Base-by-base conservation (phyloP, 2,329 filamentous ascomycete genomes). In the Fusarium beomiforme region DNA sequence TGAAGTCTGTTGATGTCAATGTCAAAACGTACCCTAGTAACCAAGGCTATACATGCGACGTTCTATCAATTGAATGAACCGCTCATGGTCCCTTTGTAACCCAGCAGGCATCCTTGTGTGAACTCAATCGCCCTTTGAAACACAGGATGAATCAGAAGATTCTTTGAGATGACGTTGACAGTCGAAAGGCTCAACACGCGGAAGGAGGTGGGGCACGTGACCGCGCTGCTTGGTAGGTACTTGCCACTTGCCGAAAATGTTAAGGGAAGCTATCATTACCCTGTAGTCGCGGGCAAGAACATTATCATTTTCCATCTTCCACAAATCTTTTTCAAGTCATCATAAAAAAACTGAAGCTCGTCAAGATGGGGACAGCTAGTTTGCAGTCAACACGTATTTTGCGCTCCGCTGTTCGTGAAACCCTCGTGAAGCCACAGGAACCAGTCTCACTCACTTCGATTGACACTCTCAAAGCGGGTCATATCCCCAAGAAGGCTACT, bases 151-250 rank as follows among this genome's bases (percentile, higher is more conserved):
- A 31, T 34, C 12, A 33, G n/a, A 29, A 34, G 23, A 3, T 23
- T 21, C 31, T 17, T 23, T 5, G 33, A 31, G 43, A 50, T 44
- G 39, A 37, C 33, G 58, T 55, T 44, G 26, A 31, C 24, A n/a
- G 44, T 54, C 26, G 41, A 24, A 14, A 56, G 21, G 23, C 16
- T 33, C 34, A 43, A 50, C 33, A 63, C 12, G 19, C 11, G 41
- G 62, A 64, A 26, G 33, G 33, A 16, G 23, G 21, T 17, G 2
- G 2, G 9, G 2, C 69, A 72, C 69, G 65, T 71, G 69, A 72
- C 59, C 41, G 17, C 26, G 34, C 33, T 26, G 17, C 41, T 24
- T n/a, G n/a, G n/a, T n/a, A n/a, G n/a, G n/a, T n/a, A 33, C 55
- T 53, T 59, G 64, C 57, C 37, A 70, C 53, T 29, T 6, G n/a